These are phyloP conservation scores for Chrysoporthe deuterocubensis DNA, from an alignment of 2,329 filamentous ascomycete genomes.

Conservation along the genomic window DNA sequence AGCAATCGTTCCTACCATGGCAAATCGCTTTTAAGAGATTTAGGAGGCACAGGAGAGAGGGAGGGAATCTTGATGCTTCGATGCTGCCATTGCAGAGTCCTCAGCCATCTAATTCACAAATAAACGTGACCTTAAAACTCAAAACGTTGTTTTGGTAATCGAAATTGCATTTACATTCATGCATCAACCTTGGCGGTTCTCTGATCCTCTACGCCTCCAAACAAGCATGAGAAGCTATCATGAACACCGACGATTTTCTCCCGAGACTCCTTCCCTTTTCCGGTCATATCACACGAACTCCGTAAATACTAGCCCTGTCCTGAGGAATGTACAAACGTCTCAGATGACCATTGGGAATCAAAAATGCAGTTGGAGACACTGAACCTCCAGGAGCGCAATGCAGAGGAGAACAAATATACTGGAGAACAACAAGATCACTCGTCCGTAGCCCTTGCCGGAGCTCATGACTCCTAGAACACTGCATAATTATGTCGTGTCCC, in stretches of 20 bases:
- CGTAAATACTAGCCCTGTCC: conserved; percentile 9
- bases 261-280: neutral
- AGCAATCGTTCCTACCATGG: neutral
- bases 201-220: conserved; percentile 8
- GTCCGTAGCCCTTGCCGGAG: neutral
- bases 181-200: conserved; percentile 10
- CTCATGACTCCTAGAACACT: neutral
- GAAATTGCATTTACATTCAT: conserved; percentile 14
- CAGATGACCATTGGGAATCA: neutral
- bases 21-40: neutral
- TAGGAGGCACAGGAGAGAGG: neutral
- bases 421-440: neutral
- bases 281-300: conserved; percentile 17
- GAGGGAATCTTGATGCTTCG: neutral
- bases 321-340: conserved; percentile 19
- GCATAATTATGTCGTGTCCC: neutral
- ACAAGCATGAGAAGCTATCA: conserved; percentile 12
- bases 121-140: neutral
- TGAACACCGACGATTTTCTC: conserved; percentile 17
- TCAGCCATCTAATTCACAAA: neutral
- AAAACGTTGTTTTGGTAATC: neutral
- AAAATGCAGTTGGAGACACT: neutral
- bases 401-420: neutral
- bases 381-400: neutral
- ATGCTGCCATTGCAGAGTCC: neutral